These are phyloP conservation scores for Elaeis guineensis DNA, from an alignment of 176 grass and related monocot genomes.

Conservation along the genomic window DNA sequence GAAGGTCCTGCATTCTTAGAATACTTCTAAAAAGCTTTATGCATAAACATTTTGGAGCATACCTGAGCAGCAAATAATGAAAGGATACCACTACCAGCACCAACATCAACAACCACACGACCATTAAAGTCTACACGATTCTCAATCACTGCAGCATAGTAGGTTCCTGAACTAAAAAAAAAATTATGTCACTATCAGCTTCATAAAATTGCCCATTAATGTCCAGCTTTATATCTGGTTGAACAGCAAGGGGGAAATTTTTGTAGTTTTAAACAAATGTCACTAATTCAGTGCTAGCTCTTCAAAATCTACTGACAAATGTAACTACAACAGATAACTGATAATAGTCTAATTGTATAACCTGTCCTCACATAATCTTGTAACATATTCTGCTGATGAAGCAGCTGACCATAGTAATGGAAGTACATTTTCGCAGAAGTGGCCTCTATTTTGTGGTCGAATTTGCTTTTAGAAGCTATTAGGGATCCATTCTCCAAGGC, in stretches of 20 bases:
- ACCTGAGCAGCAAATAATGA: slow-evolving; percentile 99
- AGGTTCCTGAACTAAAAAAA: slow-evolving; percentile 59
- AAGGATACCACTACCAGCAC: slow-evolving; percentile 98
- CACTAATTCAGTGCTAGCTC: too few species aligned
- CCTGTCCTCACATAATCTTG: slow-evolving; percentile 99
- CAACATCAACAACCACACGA: slow-evolving; percentile 95
- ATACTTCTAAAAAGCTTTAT: background rate
- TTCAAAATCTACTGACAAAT: too few species aligned
- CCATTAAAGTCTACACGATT: slow-evolving; percentile 84
- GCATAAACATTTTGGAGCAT: slow-evolving; percentile 9
- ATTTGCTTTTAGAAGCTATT: slow-evolving; percentile 67
- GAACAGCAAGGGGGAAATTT: too few species aligned
- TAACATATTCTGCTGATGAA: slow-evolving; percentile 99
- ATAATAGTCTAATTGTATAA: slow-evolving; percentile 11
- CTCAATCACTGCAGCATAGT: slow-evolving; percentile 97
- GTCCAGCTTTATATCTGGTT: too few species aligned
- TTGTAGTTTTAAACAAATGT: too few species aligned
- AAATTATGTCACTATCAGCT: background rate
- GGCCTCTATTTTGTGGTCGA: slow-evolving; percentile 96
- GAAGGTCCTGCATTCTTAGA: too few species aligned
- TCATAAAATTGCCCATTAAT: too few species aligned
- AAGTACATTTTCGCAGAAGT: slow-evolving; percentile 99
- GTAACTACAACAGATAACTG: background rate
- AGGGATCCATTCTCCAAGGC: slow-evolving; percentile 72
- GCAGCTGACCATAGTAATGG: slow-evolving; percentile 92